Evolutionary conservation across 192 early-diverging fungal genomes (phyloP), one percentile per base, ranked within the genome.

Genomic region (Gamsiella multidivaricata): DNA sequence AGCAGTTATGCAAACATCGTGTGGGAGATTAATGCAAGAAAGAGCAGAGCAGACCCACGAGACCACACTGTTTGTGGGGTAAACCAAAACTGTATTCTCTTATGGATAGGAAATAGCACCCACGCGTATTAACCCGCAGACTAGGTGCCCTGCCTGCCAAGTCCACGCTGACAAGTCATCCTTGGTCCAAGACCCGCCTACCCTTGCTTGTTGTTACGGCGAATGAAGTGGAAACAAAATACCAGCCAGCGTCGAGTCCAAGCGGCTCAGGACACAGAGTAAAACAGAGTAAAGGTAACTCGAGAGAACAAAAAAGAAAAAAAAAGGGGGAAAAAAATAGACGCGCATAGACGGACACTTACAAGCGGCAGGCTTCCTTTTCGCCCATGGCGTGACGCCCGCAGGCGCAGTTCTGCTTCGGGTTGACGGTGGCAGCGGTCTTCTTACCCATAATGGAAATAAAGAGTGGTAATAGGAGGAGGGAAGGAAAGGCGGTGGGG

Each of bases 311-410:
- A 47, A 50, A 20, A 64, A 6, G 45, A 51, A 41, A 26, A 37
- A 59, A 20, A 36, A 73, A 28, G 10, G 23, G 2, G 25, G 55
- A 18, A 5, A 18, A 18, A 18, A 41, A 41, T 14, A 41, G 39
- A 18, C n/a, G n/a, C n/a, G n/a, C n/a, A n/a, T n/a, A 46, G 45
- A 51, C 7, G 14, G 8, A 11, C 7, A 76, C 74, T 68, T 78
- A 78, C 74, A 78, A 78, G 53, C 74, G 74, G 54, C 74, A 78
- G 46, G 74, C 61, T 53, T 69, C 74, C 74, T 78, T 78, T 39
- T 78, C 74, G 20, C 74, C 74, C 29, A 56, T 78, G 60, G 54
- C 42, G 65, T 78, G 65, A n/a, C 74, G 74, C 42, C 74, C 74
- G n/a, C 74, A 78, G 26, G 61, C 60, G 53, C 74, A 78, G 60